Evolutionary conservation across 129 eudicot genomes (phyloP).

Genomic region (Chrysanthemum makinoi): DNA sequence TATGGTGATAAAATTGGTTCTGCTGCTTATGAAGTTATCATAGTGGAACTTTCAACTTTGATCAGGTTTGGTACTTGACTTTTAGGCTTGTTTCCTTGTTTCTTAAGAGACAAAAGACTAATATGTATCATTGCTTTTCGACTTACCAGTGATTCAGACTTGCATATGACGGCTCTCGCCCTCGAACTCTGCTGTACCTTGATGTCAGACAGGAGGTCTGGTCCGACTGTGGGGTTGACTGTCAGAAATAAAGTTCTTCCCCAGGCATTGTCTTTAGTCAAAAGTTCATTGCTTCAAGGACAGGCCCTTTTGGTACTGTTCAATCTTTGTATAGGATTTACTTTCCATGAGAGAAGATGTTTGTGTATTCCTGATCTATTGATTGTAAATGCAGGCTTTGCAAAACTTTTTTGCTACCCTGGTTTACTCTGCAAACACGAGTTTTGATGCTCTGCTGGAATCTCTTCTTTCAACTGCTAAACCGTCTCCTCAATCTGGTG

Average conservation of each 20-base stretch:
- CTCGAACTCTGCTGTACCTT: constrained; percentile 91
- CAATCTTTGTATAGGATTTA: constrained; percentile 6
- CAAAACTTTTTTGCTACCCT: constrained; percentile 82
- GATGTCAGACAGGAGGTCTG: constrained; percentile 91
- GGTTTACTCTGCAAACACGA: constrained; percentile 93
- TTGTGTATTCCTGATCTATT: constrained; percentile 5
- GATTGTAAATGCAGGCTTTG: constrained; percentile 58
- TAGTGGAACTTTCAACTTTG: constrained; percentile 88
- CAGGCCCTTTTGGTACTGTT: constrained; percentile 89
- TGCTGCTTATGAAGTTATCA: constrained; percentile 92
- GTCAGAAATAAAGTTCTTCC: constrained; percentile 97
- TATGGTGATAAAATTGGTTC: constrained; percentile 94
- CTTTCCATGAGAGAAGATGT: neutral
- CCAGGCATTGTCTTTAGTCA: constrained; percentile 74
- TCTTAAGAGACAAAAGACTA: neutral
- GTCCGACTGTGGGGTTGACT: constrained; percentile 78
- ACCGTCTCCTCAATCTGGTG: constrained; percentile 79
- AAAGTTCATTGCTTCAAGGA: constrained; percentile 96
- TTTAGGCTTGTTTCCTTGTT: constrained; percentile 10
- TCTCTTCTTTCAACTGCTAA: constrained; percentile 92
- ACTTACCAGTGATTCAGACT: constrained; percentile 80
- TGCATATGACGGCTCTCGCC: constrained; percentile 99
- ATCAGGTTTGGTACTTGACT: constrained; percentile 57
- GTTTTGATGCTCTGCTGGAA: constrained; percentile 79
- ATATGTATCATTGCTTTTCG: neutral